Evolutionary conservation across 2,329 filamentous ascomycete genomes (phyloP), one percentile per base, ranked within the genome.

Genomic region (Albifimbria verrucaria): DNA sequence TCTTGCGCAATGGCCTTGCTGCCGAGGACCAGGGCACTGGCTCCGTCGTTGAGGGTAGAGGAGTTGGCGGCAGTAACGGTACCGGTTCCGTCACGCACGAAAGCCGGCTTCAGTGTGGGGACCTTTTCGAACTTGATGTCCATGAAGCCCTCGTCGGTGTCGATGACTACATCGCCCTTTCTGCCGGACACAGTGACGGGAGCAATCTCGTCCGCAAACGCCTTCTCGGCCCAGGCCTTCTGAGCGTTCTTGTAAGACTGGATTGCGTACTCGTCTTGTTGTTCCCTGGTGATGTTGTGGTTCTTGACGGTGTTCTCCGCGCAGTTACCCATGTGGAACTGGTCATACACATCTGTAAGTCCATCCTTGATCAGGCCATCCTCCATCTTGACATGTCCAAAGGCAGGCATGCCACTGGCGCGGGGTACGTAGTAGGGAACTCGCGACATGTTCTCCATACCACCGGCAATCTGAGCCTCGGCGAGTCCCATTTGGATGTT

Each of bases 311-410:
- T 97, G 61, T 88, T 90, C 76, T 99, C 94, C 17, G 92, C 92
- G 68, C 94, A 99, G 63, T 94, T 92, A 43, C 94, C 94, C 94
- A 99, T 99, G 73, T 97, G 94, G 65, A 97, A 89, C 68, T 96
- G 84, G 70, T 96, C 92, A 73, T 97, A 99, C 15, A 96, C 93
- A 68, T 99, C 94, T 77, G 91, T 96, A 56, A 99, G 75, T 1
- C 94, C 94, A 66, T 99, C 94, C 71, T 94, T 94, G 68, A 97
- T 88, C 63, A 99, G 74, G 0, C 93, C 94, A 65, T 99, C 94
- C 70, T 96, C 88, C 72, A 96, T 77, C 72, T 89, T 89, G 61
- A 94, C 79, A 64, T 96, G 85, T 28, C 94, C 94, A 65, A 97
- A 97, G 0, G 91, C 77, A 1, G 92, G 90, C 61, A 94, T 79